Conservation (phyloP, 208 protist species). For the Angomonas ambiguus region DNA sequence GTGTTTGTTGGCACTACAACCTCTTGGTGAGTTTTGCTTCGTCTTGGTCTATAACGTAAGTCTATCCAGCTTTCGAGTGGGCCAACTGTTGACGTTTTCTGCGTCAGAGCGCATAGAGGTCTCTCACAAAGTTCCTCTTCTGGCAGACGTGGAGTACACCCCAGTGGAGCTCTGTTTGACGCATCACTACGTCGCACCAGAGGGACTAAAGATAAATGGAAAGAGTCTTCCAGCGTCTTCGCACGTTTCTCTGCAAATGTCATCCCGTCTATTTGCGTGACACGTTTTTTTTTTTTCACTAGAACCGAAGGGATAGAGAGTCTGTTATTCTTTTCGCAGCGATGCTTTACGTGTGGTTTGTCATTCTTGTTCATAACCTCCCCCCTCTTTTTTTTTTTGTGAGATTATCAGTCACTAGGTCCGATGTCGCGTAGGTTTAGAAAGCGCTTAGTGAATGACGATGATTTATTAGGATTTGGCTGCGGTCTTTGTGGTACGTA, state of each 20-base stretch:
- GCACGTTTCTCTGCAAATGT: conserved; percentile 51
- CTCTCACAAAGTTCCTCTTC: conserved; percentile 19
- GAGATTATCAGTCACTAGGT: neutral
- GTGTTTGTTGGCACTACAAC: conserved; percentile 44
- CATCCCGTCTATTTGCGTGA: conserved; percentile 75
- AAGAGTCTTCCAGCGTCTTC: conserved; percentile 35
- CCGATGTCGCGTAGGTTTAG: conserved; percentile 37
- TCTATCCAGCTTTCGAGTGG: conserved; percentile 47
- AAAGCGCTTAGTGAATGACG: conserved; percentile 30
- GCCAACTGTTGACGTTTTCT: conserved; percentile 46
- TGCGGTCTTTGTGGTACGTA: conserved; percentile 71
- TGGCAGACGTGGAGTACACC: conserved; percentile 23
- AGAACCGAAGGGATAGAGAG: too few species aligned
- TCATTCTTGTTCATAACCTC: neutral
- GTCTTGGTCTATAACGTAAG: conserved; percentile 62
- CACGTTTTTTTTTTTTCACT: neutral
- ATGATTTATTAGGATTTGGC: conserved; percentile 41
- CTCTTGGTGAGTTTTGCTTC: conserved; percentile 33
- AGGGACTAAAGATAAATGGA: conserved; percentile 55
- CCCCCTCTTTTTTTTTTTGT: too few species aligned
- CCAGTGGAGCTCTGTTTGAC: conserved; percentile 26
- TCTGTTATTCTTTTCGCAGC: neutral
- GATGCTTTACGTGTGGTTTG: neutral
- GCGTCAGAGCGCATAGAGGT: conserved; percentile 11
- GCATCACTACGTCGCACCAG: conserved; percentile 43